These are phyloP conservation scores for Drechslera avenae DNA, from an alignment of 2,329 filamentous ascomycete genomes.

Conservation along the genomic window DNA sequence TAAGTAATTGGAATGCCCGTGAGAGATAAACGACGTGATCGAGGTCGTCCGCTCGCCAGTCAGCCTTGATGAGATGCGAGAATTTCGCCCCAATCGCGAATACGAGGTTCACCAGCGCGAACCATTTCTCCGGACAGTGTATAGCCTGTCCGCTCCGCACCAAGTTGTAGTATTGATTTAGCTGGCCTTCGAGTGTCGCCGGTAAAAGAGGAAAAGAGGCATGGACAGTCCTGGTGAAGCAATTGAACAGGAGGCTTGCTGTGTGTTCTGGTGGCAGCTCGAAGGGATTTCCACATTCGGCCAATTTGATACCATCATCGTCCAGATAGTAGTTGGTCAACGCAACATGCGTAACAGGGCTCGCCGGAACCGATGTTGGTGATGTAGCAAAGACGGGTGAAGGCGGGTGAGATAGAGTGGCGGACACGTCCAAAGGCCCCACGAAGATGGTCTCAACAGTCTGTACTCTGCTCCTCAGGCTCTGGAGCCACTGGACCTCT, in stretches of 20 bases:
- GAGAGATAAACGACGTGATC: constrained; percentile 44
- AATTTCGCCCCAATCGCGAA: constrained; percentile 48
- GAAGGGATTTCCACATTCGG: constrained; percentile 10
- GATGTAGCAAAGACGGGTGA: neutral
- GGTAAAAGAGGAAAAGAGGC: constrained; percentile 32
- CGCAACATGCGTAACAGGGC: neutral
- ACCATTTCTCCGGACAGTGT: constrained; percentile 30
- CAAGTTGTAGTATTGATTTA: constrained; percentile 13
- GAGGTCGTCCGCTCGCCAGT: constrained; percentile 20
- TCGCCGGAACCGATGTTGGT: neutral
- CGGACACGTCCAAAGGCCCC: constrained; percentile 1
- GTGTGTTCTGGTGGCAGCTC: constrained; percentile 18
- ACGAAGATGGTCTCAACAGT: constrained; percentile 5
- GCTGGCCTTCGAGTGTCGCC: constrained; percentile 4
- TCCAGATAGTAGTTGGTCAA: constrained; percentile 31
- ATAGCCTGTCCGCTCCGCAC: constrained; percentile 2
- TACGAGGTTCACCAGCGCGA: constrained; percentile 46
- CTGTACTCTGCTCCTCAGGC: constrained; percentile 11
- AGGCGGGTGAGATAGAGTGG: neutral
- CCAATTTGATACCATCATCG: constrained; percentile 23
- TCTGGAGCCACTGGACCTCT: constrained; percentile 28
- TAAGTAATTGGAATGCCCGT: constrained; percentile 20
- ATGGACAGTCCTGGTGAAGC: constrained; percentile 38
- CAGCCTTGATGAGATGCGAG: constrained; percentile 32
- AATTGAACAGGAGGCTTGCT: constrained; percentile 27